These are phyloP conservation scores for Picochlorum sp. DNA, from an alignment of 139 green algal species.

Conservation along the genomic window DNA sequence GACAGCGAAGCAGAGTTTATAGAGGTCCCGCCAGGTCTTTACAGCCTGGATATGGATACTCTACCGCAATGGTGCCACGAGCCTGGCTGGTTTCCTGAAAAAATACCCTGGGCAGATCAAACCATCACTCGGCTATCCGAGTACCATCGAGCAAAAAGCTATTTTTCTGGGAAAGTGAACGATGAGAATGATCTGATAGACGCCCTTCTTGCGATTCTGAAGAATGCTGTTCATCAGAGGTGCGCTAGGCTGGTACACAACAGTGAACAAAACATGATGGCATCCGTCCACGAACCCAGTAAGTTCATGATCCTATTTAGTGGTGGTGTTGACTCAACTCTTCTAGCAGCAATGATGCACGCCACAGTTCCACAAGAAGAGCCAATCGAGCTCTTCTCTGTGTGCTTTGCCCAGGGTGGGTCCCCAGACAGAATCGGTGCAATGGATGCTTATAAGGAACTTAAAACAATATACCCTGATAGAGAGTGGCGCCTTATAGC, in stretches of 20 bases:
- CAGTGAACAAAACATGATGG: no score
- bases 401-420: slow-evolving; percentile 77
- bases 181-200: no score
- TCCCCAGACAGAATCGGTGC: slow-evolving; percentile 71
- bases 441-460: slow-evolving; percentile 52
- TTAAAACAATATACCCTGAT: slow-evolving; percentile 39
- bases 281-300: neutral
- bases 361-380: slow-evolving; percentile 31
- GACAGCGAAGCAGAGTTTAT: no score
- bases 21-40: slow-evolving; percentile 4
- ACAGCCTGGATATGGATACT: neutral
- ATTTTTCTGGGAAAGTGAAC: neutral
- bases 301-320: slow-evolving; percentile 71
- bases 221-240: no score
- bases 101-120: neutral
- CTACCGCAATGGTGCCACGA: neutral
- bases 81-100: neutral
- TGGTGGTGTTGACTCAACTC: slow-evolving; percentile 77
- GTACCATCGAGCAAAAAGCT: neutral
- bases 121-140: neutral
- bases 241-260: no score
- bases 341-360: slow-evolving; percentile 70
- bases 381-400: slow-evolving; percentile 75
- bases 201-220: no score
- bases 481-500: slow-evolving; percentile 70